Base-by-base conservation (phyloP, 2,329 filamentous ascomycete genomes). In the Botrytis elliptica region DNA sequence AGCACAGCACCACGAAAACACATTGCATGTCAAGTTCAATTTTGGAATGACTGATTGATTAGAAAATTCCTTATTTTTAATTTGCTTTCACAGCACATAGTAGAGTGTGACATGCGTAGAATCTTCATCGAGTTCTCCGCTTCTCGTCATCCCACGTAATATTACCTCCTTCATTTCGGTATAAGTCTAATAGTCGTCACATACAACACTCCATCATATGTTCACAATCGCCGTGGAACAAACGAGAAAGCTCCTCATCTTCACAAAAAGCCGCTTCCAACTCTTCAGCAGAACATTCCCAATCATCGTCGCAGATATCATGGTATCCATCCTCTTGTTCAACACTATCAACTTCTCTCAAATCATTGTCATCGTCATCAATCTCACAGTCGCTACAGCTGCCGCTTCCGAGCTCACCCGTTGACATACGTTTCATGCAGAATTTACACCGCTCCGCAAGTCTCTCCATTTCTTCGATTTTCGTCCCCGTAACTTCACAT, bases 401-500 rank as follows among this genome's bases (percentile, higher is more conserved):
- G 5, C 5, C 20, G 7, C 10, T 62, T 0, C 36, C 10, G 20
- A 1, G 2, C 0, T 16, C 18, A 1, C 59, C 20, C 22, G 5
- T 25, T 14, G 3, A 12, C 2, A 25, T 38, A 5, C 33, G 38
- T 6, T 3, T 38, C 33, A 7, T 38, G 20, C 3, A 62, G 9
- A 2, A 9, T 25, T 62, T 33, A 38, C 8, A 3, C 36, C 22
- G 6, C 10, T 38, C 36, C 5, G 12, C 22, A 14, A 1, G 2
- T 6, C 25, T 62, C 22, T 62, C 4, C 36, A 38, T 62, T 38
- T 62, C 22, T 16, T 25, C 59, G 0, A 8, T n/a, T 14, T 25
- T 25, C 5, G 7, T 62, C 33, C 12, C 36, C 33, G 4, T 14
- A 40, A 1, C 6, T 38, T 38, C 36, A 38, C 1, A 16, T 22